These are phyloP conservation scores for Macrolepiota fuliginosa DNA, from an alignment of 768 basidiomycete species.

Conservation along the genomic window DNA sequence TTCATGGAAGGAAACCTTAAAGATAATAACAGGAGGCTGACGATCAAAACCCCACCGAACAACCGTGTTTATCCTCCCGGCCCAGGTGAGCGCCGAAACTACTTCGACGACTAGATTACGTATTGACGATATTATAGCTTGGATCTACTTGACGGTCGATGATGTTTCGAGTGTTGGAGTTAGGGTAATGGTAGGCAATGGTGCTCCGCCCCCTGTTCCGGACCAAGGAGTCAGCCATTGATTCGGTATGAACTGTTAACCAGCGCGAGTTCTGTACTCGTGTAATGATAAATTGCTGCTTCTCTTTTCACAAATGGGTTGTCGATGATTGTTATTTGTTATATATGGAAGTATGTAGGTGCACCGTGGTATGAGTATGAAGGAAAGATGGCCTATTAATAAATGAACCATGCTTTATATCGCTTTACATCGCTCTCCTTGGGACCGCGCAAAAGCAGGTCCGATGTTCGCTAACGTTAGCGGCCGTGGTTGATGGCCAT, in stretches of 20 bases:
- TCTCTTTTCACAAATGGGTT: too few relatives aligned
- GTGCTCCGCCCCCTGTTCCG: slow-evolving; percentile 34
- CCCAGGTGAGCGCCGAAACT: slow-evolving; percentile 23
- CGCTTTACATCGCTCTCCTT: too few relatives aligned
- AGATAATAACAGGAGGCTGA: slow-evolving; percentile 28
- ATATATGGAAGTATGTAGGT: too few relatives aligned
- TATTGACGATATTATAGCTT: neutral
- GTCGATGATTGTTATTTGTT: too few relatives aligned
- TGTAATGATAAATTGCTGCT: too few relatives aligned
- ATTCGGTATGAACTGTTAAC: neutral
- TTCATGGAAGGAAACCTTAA: slow-evolving; percentile 33
- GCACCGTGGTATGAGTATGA: too few relatives aligned
- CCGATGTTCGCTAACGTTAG: too few relatives aligned
- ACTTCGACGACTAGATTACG: neutral
- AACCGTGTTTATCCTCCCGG: slow-evolving; percentile 38
- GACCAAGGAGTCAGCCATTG: slow-evolving; percentile 26
- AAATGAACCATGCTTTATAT: too few relatives aligned
- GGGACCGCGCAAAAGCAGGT: too few relatives aligned
- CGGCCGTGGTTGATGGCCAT: too few relatives aligned
- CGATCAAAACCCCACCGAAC: slow-evolving; percentile 32
- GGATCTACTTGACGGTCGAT: neutral
- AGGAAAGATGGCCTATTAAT: too few relatives aligned
- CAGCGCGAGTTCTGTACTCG: too few relatives aligned
- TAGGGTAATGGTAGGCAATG: slow-evolving; percentile 37
- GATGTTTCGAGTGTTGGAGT: slow-evolving; percentile 33